These are phyloP conservation scores for Lablab purpureus DNA, from an alignment of 306 rosid species.

Conservation along the genomic window DNA sequence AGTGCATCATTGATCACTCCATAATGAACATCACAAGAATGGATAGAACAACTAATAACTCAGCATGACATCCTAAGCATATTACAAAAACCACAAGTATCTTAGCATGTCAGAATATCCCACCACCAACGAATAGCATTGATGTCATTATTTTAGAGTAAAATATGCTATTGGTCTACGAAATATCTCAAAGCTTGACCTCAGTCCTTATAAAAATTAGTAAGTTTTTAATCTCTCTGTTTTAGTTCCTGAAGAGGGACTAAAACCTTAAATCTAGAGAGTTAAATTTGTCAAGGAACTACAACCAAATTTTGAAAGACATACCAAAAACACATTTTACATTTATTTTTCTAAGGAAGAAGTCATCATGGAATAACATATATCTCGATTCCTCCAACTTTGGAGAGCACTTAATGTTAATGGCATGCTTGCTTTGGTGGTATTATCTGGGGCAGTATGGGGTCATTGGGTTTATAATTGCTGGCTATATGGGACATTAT, in stretches of 20 bases:
- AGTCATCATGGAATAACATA: background rate
- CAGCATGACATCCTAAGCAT: background rate
- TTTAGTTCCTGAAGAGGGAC: background rate
- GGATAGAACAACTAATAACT: background rate
- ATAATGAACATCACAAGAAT: background rate
- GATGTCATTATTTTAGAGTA: background rate
- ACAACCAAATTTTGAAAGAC: background rate
- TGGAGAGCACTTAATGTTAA: background rate
- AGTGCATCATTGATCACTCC: slow-evolving; percentile 9
- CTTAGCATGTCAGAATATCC: background rate
- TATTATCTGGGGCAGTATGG: background rate
- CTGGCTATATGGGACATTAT: background rate
- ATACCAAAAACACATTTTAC: background rate
- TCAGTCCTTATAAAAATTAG: background rate
- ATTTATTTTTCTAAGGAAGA: background rate
- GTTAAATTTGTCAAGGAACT: background rate
- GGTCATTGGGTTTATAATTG: background rate
- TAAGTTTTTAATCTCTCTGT: background rate
- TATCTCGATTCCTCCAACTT: background rate
- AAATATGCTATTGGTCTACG: background rate
- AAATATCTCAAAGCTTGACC: background rate
- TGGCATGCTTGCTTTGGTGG: background rate
- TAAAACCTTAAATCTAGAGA: background rate
- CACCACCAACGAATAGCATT: background rate
- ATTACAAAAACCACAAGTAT: slow-evolving; percentile 11